phyloP scores from a whole-genome alignment of 805 yeast genomes.

The Yamadazyma paraphyllophila region DNA sequence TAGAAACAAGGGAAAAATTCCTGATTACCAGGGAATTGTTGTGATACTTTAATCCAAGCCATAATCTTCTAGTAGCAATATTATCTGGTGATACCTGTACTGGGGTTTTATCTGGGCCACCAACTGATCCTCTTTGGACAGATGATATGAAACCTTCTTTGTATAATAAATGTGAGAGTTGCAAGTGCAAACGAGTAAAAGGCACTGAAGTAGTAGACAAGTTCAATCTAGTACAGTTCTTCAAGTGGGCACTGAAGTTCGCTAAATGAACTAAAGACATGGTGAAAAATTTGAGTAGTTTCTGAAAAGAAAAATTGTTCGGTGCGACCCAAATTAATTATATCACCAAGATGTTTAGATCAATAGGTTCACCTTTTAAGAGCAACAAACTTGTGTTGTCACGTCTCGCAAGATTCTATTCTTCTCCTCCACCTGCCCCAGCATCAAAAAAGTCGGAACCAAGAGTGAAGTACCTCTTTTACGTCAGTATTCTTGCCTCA shows the following conservation, averaged over 20 bases:
- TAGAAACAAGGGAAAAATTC: slow-evolving; percentile 70
- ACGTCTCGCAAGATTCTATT: neutral
- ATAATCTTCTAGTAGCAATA: slow-evolving; percentile 77
- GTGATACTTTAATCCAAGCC: slow-evolving; percentile 91
- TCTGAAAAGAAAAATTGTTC: neutral
- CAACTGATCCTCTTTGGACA: slow-evolving; percentile 77
- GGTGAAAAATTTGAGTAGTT: slow-evolving; percentile 3
- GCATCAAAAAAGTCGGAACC: slow-evolving; percentile 20
- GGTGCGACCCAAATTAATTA: neutral
- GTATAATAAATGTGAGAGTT: slow-evolving; percentile 79
- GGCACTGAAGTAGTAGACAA: slow-evolving; percentile 77
- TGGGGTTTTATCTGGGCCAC: slow-evolving; percentile 79
- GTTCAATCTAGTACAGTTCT: slow-evolving; percentile 78
- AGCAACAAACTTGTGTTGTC: neutral
- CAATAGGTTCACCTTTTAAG: neutral
- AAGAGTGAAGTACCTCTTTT: slow-evolving; percentile 35
- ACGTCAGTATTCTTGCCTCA: slow-evolving; percentile 32
- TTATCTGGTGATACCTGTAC: slow-evolving; percentile 84
- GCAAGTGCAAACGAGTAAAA: slow-evolving; percentile 76
- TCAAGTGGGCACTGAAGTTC: slow-evolving; percentile 82
- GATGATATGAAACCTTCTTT: slow-evolving; percentile 87
- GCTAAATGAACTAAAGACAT: slow-evolving; percentile 90
- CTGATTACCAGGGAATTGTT: slow-evolving; percentile 74
- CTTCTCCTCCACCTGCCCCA: neutral
- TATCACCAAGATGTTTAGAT: slow-evolving; percentile 5